These are phyloP conservation scores for Phialophora tarda DNA, from an alignment of 2,329 filamentous ascomycete species.

Conservation along the genomic window DNA sequence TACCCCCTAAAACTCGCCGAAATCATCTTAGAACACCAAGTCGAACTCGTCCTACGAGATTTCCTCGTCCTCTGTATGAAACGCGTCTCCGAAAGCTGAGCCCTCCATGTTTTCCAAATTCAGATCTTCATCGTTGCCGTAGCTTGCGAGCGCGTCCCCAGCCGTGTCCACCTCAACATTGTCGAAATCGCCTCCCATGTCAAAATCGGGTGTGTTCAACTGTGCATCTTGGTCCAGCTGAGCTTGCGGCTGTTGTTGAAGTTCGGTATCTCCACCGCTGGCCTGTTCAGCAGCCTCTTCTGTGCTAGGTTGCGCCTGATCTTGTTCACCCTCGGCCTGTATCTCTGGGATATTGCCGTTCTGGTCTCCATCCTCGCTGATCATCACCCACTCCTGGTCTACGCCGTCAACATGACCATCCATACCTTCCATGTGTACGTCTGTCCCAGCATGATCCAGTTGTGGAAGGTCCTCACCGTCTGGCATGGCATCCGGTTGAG, in stretches of 20 bases:
- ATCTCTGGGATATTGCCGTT: conserved; percentile 20
- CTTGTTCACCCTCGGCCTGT: neutral
- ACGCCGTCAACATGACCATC: conserved; percentile 47
- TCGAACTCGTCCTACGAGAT: conserved; percentile 30
- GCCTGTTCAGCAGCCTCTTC: conserved; percentile 8
- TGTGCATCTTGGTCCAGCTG: conserved; percentile 24
- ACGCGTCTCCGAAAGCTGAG: conserved; percentile 82
- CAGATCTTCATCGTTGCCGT: conserved; percentile 63
- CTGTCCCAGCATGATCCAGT: conserved; percentile 46
- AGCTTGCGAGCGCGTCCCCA: conserved; percentile 72
- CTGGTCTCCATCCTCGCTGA: conserved; percentile 61
- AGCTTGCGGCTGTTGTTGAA: conserved; percentile 13
- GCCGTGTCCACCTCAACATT: conserved; percentile 72
- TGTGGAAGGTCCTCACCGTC: conserved; percentile 17
- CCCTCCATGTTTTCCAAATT: conserved; percentile 72
- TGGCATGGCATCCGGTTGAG: conserved; percentile 4
- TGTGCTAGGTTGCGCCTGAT: conserved; percentile 4
- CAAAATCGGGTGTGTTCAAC: conserved; percentile 36
- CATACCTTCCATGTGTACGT: conserved; percentile 65
- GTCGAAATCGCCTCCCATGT: conserved; percentile 63
- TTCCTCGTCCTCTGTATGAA: conserved; percentile 63
- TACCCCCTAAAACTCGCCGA: too few species aligned
- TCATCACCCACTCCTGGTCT: conserved; percentile 72
- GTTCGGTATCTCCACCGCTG: conserved; percentile 39
- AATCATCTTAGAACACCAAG: neutral